Percentiles rank a stretch among this genome's conserved stretches.
Evolutionary conservation across 1,139 yeast species (phyloP).

Genomic region (Kodamaea sp.): DNA sequence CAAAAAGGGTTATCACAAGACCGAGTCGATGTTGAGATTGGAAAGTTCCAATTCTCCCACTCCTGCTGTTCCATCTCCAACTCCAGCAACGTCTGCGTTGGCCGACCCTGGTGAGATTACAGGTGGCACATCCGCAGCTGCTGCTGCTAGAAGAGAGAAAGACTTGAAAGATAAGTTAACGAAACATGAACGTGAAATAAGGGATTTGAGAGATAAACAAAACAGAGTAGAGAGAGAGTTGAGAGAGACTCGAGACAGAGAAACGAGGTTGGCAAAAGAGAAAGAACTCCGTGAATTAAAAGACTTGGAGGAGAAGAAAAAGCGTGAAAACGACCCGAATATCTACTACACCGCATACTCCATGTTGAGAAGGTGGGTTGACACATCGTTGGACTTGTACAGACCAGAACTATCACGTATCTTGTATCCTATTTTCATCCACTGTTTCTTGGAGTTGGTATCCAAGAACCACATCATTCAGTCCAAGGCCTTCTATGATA

Average conservation of each 20-base stretch:
- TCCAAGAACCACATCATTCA: constrained; percentile 57
- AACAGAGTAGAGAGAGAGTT: constrained; percentile 39
- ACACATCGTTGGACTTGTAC: constrained; percentile 86
- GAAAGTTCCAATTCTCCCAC: constrained; percentile 77
- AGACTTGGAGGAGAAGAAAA: constrained; percentile 40
- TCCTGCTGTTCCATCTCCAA: constrained; percentile 53
- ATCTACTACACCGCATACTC: constrained; percentile 77
- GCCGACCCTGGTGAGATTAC: constrained; percentile 38
- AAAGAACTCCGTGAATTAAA: constrained; percentile 43
- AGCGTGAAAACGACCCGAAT: constrained; percentile 60
- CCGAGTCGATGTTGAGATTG: constrained; percentile 90
- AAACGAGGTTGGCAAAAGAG: constrained; percentile 40
- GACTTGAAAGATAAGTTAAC: constrained; percentile 30
- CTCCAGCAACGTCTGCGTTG: constrained; percentile 44
- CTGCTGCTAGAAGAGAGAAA: constrained; percentile 27
- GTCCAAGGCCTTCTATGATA: constrained; percentile 76
- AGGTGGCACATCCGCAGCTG: constrained; percentile 27
- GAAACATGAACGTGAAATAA: constrained; percentile 38
- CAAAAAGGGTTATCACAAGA: constrained; percentile 90
- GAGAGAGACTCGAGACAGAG: constrained; percentile 44
- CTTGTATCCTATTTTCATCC: constrained; percentile 87
- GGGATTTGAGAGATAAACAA: constrained; percentile 43
- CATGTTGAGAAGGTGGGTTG: constrained; percentile 85
- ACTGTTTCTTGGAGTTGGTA: constrained; percentile 79
- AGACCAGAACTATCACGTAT: constrained; percentile 84